Percentiles rank a stretch among this genome's conserved stretches.
phyloP scores from a whole-genome alignment of 257 asterid genomes.

The Nicotiana tomentosiformis region DNA sequence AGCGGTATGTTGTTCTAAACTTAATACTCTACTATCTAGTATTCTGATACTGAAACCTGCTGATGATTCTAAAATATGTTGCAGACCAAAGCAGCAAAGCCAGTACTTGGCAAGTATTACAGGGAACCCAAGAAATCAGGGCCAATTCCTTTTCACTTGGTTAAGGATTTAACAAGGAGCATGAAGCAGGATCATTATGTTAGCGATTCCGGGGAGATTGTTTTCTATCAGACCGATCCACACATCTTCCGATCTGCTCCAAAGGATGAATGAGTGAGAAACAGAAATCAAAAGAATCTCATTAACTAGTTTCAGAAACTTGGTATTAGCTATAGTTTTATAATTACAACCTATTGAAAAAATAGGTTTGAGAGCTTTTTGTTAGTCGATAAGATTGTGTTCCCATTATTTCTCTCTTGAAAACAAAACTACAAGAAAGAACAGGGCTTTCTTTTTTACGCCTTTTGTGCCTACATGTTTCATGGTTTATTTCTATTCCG shows the following conservation, averaged over 20 bases:
- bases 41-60: neutral
- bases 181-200: constrained; percentile 31
- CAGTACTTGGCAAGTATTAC: constrained; percentile 30
- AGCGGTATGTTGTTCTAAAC: constrained; percentile 4
- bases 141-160: constrained; percentile 24
- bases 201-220: constrained; percentile 30
- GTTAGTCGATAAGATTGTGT: neutral
- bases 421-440: neutral
- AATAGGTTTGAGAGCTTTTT: neutral
- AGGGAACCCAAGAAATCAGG: constrained; percentile 29
- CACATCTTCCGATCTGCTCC: neutral
- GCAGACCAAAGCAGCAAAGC: constrained; percentile 31
- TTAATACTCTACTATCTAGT: neutral
- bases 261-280: neutral
- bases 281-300: neutral
- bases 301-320: neutral
- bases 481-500: neutral
- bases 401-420: neutral
- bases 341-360: neutral
- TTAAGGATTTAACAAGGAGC: constrained; percentile 17
- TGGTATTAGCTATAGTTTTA: neutral
- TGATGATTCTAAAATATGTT: neutral
- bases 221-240: constrained; percentile 26
- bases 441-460: neutral
- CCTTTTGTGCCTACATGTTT: neutral